These are phyloP conservation scores for Penstemon davidsonii DNA, from an alignment of 257 asterid species.

Conservation along the genomic window DNA sequence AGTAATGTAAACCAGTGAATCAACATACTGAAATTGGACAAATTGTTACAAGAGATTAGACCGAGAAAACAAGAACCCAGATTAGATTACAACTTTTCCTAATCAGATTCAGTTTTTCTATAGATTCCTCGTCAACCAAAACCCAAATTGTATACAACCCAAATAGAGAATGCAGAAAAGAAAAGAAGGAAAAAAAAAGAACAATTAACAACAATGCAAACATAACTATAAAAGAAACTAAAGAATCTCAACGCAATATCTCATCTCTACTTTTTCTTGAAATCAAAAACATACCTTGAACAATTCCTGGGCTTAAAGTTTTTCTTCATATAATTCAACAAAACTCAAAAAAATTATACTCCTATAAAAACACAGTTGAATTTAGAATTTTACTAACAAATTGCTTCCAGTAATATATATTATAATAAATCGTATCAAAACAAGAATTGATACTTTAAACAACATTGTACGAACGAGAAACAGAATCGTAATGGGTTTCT, in stretches of 20 bases:
- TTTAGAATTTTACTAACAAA: too few species aligned
- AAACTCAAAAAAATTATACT: neutral
- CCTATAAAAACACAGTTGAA: too few species aligned
- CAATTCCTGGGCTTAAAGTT: conserved; percentile 12
- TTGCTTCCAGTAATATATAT: too few species aligned
- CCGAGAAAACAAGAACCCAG: neutral
- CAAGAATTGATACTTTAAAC: too few species aligned
- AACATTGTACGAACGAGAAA: too few species aligned
- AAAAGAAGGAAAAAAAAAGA: neutral
- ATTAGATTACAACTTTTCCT: neutral
- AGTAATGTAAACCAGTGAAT: conserved; percentile 1
- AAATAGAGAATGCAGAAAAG: neutral
- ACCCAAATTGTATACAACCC: neutral
- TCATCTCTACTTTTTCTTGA: conserved; percentile 6
- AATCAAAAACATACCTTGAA: conserved; percentile 25
- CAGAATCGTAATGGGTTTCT: too few species aligned
- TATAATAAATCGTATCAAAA: too few species aligned
- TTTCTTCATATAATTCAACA: neutral
- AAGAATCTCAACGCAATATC: conserved; percentile 16
- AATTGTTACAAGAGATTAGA: neutral
- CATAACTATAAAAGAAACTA: conserved; percentile 16
- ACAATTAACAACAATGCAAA: conserved; percentile 2
- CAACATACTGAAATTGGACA: conserved; percentile 13
- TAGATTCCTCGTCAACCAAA: neutral
- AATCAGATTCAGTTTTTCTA: neutral